Conservation (phyloP, 768 basidiomycete genomes). For the Mycena rosella region DNA sequence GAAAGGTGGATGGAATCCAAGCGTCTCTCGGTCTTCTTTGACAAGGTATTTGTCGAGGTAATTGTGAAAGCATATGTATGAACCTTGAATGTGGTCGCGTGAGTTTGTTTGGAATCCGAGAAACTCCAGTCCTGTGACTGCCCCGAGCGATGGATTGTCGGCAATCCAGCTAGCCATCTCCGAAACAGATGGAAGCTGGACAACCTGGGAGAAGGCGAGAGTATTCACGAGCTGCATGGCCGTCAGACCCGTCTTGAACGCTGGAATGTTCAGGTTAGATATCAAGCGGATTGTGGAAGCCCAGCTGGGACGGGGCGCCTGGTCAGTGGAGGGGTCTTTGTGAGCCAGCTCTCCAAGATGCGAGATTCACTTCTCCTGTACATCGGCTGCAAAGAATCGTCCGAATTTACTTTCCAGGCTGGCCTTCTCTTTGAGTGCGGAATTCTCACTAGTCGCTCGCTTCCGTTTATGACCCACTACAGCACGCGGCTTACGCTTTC, state of each 20-base stretch:
- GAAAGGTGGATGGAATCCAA: background rate
- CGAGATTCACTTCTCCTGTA: background rate
- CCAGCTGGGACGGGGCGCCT: background rate
- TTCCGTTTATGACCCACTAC: background rate
- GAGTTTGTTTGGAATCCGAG: background rate
- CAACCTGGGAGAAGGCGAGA: background rate
- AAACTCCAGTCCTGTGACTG: background rate
- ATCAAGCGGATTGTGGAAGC: background rate
- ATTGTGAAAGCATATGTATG: conserved; percentile 1
- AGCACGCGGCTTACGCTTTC: background rate
- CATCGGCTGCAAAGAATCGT: background rate
- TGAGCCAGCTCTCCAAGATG: background rate
- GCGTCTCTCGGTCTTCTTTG: background rate
- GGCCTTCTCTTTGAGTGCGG: background rate
- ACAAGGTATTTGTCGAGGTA: background rate
- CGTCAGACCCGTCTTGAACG: background rate
- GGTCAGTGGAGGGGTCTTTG: background rate
- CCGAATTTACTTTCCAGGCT: no score
- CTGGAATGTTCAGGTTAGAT: background rate
- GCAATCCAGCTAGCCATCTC: background rate
- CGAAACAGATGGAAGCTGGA: background rate
- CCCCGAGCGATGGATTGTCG: background rate
- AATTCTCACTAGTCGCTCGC: background rate
- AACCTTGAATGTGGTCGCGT: background rate
- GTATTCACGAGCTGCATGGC: conserved; percentile 4